phyloP scores from a whole-genome alignment of 2,329 filamentous ascomycete species.

The Monosporascus sp. region DNA sequence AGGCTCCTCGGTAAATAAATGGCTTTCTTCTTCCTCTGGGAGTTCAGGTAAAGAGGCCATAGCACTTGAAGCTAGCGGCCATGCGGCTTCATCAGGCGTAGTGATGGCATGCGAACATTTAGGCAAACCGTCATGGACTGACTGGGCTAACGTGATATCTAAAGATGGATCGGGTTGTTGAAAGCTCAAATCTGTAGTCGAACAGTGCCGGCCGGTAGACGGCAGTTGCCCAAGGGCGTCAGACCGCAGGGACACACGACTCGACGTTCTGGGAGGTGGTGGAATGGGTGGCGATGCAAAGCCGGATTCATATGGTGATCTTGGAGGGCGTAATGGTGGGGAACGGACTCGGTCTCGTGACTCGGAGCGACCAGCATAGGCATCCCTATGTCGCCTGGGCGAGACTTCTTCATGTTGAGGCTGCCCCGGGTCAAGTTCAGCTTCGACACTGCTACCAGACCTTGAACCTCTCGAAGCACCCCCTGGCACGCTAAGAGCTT shows the following conservation, averaged over 20 bases:
- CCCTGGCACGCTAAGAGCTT: constrained; percentile 27
- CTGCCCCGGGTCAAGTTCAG: constrained; percentile 1
- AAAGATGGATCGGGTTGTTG: constrained; percentile 39
- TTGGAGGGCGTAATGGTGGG: constrained; percentile 45
- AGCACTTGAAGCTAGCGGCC: constrained; percentile 37
- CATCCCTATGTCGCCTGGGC: constrained; percentile 26
- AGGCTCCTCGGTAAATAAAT: constrained; percentile 31
- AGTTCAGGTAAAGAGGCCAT: constrained; percentile 49
- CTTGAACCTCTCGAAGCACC: constrained; percentile 17
- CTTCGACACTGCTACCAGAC: constrained; percentile 7
- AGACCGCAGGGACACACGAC: constrained; percentile 43
- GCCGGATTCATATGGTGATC: constrained; percentile 37
- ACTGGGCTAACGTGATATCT: constrained; percentile 7
- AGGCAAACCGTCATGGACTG: constrained; percentile 4
- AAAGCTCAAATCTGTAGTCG: constrained; percentile 40
- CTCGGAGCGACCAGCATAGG: constrained; percentile 35
- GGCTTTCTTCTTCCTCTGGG: constrained; percentile 57
- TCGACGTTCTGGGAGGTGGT: constrained; percentile 49
- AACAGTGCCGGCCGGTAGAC: constrained; percentile 34
- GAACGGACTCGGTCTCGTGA: constrained; percentile 47
- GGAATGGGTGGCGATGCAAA: constrained; percentile 36
- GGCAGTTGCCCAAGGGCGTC: constrained; percentile 36
- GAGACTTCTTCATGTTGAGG: constrained; percentile 14
- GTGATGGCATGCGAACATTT: constrained; percentile 36
- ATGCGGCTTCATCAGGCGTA: constrained; percentile 37